Conservation (phyloP, 345 rosid species). For the Eucalyptus marginata region DNA sequence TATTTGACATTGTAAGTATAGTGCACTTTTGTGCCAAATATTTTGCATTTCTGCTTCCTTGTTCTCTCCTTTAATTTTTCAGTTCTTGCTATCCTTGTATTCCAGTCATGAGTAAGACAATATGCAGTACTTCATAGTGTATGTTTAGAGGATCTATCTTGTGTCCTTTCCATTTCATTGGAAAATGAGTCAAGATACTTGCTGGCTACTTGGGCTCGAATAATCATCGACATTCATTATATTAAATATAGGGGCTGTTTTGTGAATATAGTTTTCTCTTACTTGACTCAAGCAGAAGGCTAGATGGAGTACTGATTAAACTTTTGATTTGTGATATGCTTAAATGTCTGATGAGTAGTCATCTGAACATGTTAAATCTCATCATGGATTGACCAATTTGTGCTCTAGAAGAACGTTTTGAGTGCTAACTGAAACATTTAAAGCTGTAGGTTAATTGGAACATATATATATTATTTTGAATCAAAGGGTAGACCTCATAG, state of each 20-base stretch:
- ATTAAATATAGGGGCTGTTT: neutral
- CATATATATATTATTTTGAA: neutral
- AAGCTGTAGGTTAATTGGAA: neutral
- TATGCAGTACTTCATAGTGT: neutral
- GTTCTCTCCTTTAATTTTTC: neutral
- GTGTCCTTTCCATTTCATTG: neutral
- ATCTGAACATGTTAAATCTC: neutral
- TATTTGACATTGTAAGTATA: constrained; percentile 87
- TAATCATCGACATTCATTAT: neutral
- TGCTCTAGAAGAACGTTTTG: neutral
- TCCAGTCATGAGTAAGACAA: neutral
- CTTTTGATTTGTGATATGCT: neutral
- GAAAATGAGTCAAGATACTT: neutral
- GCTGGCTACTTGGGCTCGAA: neutral
- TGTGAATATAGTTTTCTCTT: neutral
- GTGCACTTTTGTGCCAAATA: neutral
- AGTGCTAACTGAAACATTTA: neutral
- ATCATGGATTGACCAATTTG: neutral
- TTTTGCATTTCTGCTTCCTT: neutral
- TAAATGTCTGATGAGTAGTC: neutral
- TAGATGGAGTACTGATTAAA: neutral
- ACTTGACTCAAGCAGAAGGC: neutral
- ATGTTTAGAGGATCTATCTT: neutral
- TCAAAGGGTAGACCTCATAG: neutral
- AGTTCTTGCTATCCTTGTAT: neutral